These are phyloP conservation scores for Panicum virgatum DNA, from an alignment of 202 grass and related monocot genomes.

Conservation along the genomic window DNA sequence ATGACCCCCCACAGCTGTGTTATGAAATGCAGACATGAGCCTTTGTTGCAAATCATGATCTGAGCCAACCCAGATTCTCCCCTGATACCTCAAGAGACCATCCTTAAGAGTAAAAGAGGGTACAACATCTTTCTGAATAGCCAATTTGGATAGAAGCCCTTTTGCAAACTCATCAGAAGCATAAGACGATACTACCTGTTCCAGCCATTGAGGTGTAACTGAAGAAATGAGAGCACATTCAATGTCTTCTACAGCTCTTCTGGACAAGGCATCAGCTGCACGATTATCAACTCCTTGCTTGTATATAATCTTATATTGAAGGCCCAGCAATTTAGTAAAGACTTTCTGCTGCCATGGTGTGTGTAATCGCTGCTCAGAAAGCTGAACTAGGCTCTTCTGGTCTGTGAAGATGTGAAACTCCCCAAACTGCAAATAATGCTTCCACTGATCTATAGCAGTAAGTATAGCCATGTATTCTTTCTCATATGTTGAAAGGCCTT, in stretches of 20 bases:
- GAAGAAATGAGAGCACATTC: not conserved
- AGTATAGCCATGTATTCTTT: not conserved
- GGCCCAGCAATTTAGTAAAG: not conserved
- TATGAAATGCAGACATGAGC: fast-evolving
- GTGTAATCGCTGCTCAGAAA: not conserved
- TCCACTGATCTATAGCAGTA: not conserved
- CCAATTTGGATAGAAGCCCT: fast-evolving
- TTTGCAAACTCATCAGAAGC: fast-evolving
- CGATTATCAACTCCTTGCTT: not conserved
- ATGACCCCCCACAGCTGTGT: not conserved
- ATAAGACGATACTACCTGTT: fast-evolving
- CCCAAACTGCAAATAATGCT: not conserved
- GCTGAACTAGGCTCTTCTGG: not conserved
- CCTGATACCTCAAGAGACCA: not conserved
- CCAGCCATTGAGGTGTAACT: not conserved
- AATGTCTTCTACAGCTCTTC: fast-evolving
- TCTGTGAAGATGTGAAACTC: not conserved
- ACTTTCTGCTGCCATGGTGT: not conserved
- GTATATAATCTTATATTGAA: not conserved
- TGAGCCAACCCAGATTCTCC: not conserved
- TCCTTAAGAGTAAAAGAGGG: not conserved
- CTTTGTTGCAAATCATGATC: fast-evolving
- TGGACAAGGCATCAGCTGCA: not conserved
- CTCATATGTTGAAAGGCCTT: too few species aligned
- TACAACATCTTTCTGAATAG: not conserved